Base-by-base conservation (phyloP, 306 rosid genomes). In the Lupinus albus region DNA sequence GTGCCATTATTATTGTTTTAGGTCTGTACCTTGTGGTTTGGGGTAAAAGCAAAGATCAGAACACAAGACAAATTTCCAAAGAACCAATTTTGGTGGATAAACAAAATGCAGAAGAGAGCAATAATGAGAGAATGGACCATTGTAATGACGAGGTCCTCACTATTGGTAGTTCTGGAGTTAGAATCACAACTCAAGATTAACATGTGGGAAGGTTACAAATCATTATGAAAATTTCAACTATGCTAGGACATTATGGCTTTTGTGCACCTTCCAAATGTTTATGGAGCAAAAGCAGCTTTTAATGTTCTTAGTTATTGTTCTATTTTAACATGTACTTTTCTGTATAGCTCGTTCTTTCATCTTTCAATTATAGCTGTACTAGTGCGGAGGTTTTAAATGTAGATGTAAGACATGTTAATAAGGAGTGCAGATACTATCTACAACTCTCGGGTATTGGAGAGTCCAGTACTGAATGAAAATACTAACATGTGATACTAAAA, bases 1-100 rank as follows among this genome's bases (percentile, higher is more conserved):
- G 97, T 48, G 99, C 97, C 18, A 18, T 36, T 1, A 67, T 88
- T 48, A 82, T 94, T 72, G 78, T 87, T 35, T 70, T 13, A 5
- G 96, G 97, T 1, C 64, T 94, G 3, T 94, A 88, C 53, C 79
- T 86, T 8, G 97, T 90, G 39, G 84, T 90, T 20, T 90, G 97
- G 97, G 97, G 97, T 0, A 88, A 94, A 80, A 84, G 87, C 80
- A 90, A 83, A 78, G 97, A 94, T 59, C 64, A 75, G 48, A 33
- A 42, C 38, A 21, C 81, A 70, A 44, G 25, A 16, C 20, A 76
- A 67, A 20, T 58, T 39, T 46, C 6, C 14, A 45, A 73, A 32
- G 92, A 83, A 41, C 54, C 61, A 15, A 49, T 58, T 32, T 61
- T 64, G 21, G 61, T 81, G 6, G 52, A 15, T 14, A 78, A 76